Percentiles rank a stretch among this genome's conserved stretches.
These are phyloP conservation scores for Hebeloma cylindrosporum DNA, from an alignment of 768 basidiomycete genomes.

Conservation along the genomic window DNA sequence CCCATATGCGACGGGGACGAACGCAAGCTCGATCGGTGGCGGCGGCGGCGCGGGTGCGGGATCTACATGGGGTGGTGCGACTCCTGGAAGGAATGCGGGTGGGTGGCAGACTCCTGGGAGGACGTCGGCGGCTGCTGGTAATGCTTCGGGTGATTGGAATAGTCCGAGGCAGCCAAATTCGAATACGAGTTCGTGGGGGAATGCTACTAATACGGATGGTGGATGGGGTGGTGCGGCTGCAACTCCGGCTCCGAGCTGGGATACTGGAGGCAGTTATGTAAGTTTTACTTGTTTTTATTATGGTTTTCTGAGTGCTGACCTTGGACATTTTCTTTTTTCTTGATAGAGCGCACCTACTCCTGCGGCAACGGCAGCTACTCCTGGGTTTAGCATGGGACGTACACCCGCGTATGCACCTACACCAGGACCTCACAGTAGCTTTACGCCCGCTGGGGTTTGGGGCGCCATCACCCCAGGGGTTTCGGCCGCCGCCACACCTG, in stretches of 20 bases:
- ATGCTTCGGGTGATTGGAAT: conserved; percentile 7
- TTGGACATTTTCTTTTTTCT: conserved; percentile 4
- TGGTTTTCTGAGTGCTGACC: neutral
- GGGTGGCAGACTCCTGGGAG: conserved; percentile 25
- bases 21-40: conserved; percentile 33
- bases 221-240: conserved; percentile 1
- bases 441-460: conserved; percentile 29
- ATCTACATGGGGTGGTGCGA: conserved; percentile 52
- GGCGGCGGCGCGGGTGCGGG: too few relatives aligned
- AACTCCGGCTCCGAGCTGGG: conserved; percentile 1
- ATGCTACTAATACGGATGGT: conserved; percentile 1
- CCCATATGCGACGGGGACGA: conserved; percentile 57
- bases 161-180: conserved; percentile 30
- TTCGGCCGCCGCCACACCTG: conserved; percentile 38
- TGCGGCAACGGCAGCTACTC: conserved; percentile 43
- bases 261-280: conserved; percentile 1
- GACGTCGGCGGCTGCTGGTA: conserved; percentile 2
- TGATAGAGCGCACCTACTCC: conserved; percentile 53
- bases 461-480: conserved; percentile 14
- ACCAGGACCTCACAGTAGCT: conserved; percentile 33
- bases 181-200: conserved; percentile 1
- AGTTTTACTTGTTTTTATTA: conserved; percentile 2
- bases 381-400: conserved; percentile 33
- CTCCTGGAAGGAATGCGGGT: conserved; percentile 36
- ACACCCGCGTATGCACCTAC: conserved; percentile 40